Conservation (phyloP, 176 grass and related monocot species). For the Areca catechu region DNA sequence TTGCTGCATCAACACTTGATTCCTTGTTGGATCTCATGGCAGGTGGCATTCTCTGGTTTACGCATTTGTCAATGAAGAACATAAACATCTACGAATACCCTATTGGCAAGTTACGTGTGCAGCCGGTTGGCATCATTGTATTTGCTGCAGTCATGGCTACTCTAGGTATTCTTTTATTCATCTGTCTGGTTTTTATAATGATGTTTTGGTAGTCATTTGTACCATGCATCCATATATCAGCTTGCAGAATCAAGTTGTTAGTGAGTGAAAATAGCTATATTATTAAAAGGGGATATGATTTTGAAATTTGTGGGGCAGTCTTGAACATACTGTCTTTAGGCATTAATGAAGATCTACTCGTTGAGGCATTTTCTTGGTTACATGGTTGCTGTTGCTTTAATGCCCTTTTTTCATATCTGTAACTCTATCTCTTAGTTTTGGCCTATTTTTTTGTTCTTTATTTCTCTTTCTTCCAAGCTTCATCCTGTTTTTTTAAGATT, state of each 20-base stretch:
- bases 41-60: conserved; percentile 26
- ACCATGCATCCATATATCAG: neutral
- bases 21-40: conserved; percentile 27
- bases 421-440: too few relatives aligned
- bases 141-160: conserved; percentile 30
- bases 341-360: too few relatives aligned
- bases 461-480: too few relatives aligned
- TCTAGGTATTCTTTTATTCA: conserved; percentile 11
- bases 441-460: too few relatives aligned
- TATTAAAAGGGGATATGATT: neutral
- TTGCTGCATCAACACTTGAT: conserved; percentile 27
- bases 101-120: conserved; percentile 23
- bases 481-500: too few relatives aligned
- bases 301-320: neutral
- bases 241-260: neutral
- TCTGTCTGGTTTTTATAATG: neutral
- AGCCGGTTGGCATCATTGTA: conserved; percentile 22
- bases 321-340: too few relatives aligned
- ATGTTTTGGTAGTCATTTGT: neutral
- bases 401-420: too few relatives aligned
- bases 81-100: conserved; percentile 22
- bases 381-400: too few relatives aligned
- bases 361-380: too few relatives aligned
- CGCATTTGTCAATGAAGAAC: conserved; percentile 24
- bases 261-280: too few relatives aligned